Evolutionary conservation across 768 basidiomycete genomes (phyloP), one percentile per base, ranked within the genome.

Genomic region (Melanogaster broomeanus): DNA sequence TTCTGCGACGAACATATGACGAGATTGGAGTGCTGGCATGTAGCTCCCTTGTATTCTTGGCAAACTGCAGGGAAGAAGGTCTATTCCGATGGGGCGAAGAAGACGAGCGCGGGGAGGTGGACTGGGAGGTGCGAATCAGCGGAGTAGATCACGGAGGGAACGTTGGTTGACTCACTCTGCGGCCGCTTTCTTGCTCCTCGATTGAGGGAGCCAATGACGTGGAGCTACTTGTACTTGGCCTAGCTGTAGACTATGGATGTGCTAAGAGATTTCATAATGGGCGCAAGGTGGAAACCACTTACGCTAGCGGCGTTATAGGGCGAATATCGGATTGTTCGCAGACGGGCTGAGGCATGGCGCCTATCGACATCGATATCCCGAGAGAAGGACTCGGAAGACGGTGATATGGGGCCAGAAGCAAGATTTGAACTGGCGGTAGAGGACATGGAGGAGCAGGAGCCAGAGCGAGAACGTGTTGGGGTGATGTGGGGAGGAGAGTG

Each of bases 21-120:
- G 90, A 92, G 48, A 92, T 91, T 48, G 90, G 90, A 13, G 85
- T 88, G 61, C 81, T 80, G 34, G 81, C 84, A 27, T 80, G 70
- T 18, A 83, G 69, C 63, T 85, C 83, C 57, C 79, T 80, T 18
- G 77, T 68, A 58, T 76, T 78, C 45, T 77, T 73, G 19, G 74
- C 66, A 12, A 81, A 70, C 53, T 75, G 77, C 53, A 79, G 73
- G 53, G 74, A 68, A 46, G 73, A 72, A 24, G 75, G 72, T 55
- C 72, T 66, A 44, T 72, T 76, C 42, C 76, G 56, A 51, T 72
- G 74, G 47, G 77, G 75, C 47, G 78, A 73, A 31, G 77, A 71
- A 48, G 67, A 64, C 38, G 67, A 59, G 49, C 61, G 67, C 24
- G 78, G 74, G 46, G 80, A 61, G 37, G 60, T 41, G 25, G 62